Evolutionary conservation across 371 early-diverging fungal species (phyloP), one percentile per base, ranked within the genome.

Genomic region (Mortierella sp.): DNA sequence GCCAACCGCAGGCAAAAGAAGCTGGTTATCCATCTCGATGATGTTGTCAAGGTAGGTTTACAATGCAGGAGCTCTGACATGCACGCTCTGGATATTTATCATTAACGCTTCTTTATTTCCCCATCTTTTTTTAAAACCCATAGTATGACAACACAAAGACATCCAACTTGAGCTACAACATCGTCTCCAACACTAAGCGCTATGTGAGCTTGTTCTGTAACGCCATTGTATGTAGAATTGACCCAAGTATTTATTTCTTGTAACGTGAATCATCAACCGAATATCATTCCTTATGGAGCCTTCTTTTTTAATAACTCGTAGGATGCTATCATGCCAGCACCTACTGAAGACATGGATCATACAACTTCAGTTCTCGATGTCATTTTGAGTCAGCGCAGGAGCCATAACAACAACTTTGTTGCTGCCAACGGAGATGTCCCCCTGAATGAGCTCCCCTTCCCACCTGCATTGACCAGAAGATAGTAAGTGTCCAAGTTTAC

Each of bases 301-400:
- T 19, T n/a, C n/a, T n/a, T 58, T 28, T 51, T 26, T n/a, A 12
- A 35, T 23, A 15, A 37, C 63, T 64, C 9, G 32, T 67, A 79
- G 79, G 95, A 95, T 81, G 60, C 64, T 34, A 70, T 96, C 63
- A 86, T 96, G 61, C 96, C 98, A 2, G 84, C 82, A 58, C 84
- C 88, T 10, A 85, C 85, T 42, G 85, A 87, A 64, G 86, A 93
- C 68, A 87, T 94, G 51, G 85, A 83, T 32, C 89, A 92, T 29
- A 89, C 91, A n/a, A 93, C 93, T 54, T 90, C 91, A 67, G 96
- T 96, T 2, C 82, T 97, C 28, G 97, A 97, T 70, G 96, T 97
- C 22, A 91, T 98, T 68, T 89, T 96, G 76, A 89, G 89, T 64
- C 97, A 97, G 57, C 88, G 98, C 61, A 88, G 88, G 68, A 91